Percentiles rank a stretch among this genome's conserved stretches.
Evolutionary conservation across 2,329 filamentous ascomycete species (phyloP).

Genomic region (Pseudocercospora crystallina): DNA sequence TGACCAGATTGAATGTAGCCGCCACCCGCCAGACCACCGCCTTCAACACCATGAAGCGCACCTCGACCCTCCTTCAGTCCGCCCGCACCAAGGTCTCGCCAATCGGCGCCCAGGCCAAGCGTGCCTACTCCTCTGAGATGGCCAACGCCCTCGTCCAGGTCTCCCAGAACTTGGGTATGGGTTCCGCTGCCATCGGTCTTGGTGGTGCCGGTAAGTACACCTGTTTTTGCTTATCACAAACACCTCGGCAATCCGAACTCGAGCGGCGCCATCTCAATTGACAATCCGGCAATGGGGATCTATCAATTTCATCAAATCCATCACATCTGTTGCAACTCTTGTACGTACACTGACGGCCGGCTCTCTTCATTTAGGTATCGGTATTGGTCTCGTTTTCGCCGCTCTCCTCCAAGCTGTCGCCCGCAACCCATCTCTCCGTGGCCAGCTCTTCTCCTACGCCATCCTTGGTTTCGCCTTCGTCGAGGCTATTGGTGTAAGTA

Average conservation of each 20-base stretch:
- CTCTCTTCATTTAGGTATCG: slow-evolving; percentile 61
- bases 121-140: slow-evolving; percentile 85
- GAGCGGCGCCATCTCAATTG: no score
- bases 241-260: no score
- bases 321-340: no score
- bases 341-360: slow-evolving; percentile 58
- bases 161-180: slow-evolving; percentile 68
- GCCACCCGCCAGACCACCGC: slow-evolving; percentile 51
- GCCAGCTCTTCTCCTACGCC: slow-evolving; percentile 94
- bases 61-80: slow-evolving; percentile 50
- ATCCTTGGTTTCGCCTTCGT: slow-evolving; percentile 95
- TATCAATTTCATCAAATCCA: no score
- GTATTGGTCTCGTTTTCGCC: slow-evolving; percentile 93
- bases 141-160: slow-evolving; percentile 85
- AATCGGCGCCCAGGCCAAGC: slow-evolving; percentile 52
- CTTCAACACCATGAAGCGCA: slow-evolving; percentile 74
- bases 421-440: slow-evolving; percentile 91
- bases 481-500: slow-evolving; percentile 71
- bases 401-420: slow-evolving; percentile 84
- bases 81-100: slow-evolving; percentile 33
- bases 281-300: no score
- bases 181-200: slow-evolving; percentile 85
- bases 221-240: no score
- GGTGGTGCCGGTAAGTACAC: slow-evolving; percentile 29
- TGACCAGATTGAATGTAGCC: slow-evolving; percentile 24